Evolutionary conservation across 2,329 filamentous ascomycete genomes (phyloP).

Genomic region (Mycosphaerelloides madeirae): DNA sequence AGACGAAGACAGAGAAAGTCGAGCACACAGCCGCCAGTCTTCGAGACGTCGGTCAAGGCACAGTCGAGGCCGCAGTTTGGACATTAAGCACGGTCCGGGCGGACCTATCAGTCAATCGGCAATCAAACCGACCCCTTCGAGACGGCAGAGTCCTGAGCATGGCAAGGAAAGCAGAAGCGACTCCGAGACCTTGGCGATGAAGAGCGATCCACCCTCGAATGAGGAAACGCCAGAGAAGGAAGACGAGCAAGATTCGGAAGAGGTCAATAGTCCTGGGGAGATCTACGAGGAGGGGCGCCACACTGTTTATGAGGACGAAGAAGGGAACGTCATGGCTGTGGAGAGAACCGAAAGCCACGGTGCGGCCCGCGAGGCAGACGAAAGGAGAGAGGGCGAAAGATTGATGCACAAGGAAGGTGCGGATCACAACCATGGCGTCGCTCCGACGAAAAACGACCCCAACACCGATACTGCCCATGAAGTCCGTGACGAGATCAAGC

Average conservation of each 20-base stretch:
- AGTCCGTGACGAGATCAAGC: constrained; percentile 59
- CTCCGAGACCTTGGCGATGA: constrained; percentile 41
- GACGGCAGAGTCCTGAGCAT: constrained; percentile 32
- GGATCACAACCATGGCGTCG: constrained; percentile 38
- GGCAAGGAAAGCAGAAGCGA: constrained; percentile 37
- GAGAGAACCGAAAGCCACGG: constrained; percentile 44
- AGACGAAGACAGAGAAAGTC: constrained; percentile 65
- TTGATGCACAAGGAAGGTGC: constrained; percentile 50
- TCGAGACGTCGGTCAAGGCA: constrained; percentile 59
- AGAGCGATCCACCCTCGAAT: constrained; percentile 25
- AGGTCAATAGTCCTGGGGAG: constrained; percentile 47
- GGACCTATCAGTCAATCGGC: constrained; percentile 87
- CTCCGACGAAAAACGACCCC: constrained; percentile 45
- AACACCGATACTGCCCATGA: constrained; percentile 40
- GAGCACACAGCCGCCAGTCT: constrained; percentile 57
- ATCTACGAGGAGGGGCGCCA: constrained; percentile 77
- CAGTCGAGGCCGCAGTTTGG: constrained; percentile 62
- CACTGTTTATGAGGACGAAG: constrained; percentile 75
- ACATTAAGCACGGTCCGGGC: constrained; percentile 66
- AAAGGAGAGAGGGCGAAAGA: constrained; percentile 48
- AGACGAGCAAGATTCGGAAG: constrained; percentile 21
- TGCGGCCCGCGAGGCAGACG: constrained; percentile 58
- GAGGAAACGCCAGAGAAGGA: constrained; percentile 16
- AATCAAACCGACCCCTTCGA: constrained; percentile 61
- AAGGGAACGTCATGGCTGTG: constrained; percentile 78